These are phyloP conservation scores for Diaporthe humulicola DNA, from an alignment of 2,329 filamentous ascomycete species.

Conservation along the genomic window DNA sequence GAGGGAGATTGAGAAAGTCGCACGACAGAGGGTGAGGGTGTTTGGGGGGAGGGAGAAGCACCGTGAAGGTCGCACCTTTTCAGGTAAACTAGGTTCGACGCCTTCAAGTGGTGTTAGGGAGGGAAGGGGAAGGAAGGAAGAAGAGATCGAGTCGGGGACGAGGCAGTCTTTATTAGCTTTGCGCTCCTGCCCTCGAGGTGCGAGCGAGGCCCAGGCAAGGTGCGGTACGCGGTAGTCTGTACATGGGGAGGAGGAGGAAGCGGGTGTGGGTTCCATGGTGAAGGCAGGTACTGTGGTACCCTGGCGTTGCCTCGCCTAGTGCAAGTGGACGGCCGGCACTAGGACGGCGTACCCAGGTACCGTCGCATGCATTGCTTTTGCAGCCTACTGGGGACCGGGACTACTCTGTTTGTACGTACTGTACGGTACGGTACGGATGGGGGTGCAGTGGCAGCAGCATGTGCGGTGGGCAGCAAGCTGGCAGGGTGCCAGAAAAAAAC, in stretches of 20 bases:
- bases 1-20: constrained; percentile 39
- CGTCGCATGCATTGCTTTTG: constrained; percentile 4
- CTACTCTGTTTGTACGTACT: background rate
- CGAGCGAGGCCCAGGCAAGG: constrained; percentile 25
- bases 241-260: constrained; percentile 22
- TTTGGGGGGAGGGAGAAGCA: constrained; percentile 30
- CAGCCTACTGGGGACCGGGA: background rate
- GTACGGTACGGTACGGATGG: background rate
- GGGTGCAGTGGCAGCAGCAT: no score
- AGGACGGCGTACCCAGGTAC: constrained; percentile 17
- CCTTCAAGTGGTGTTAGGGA: constrained; percentile 41
- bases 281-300: constrained; percentile 27
- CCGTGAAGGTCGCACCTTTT: constrained; percentile 38
- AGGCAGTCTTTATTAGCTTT: constrained; percentile 39
- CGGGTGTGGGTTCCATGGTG: constrained; percentile 9
- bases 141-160: constrained; percentile 41
- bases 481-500: constrained; percentile 22
- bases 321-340: constrained; percentile 21
- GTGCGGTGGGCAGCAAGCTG: constrained; percentile 7
- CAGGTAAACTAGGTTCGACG: constrained; percentile 35
- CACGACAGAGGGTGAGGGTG: constrained; percentile 32
- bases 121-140: constrained; percentile 40
- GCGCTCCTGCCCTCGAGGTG: constrained; percentile 14
- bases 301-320: constrained; percentile 15
- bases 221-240: constrained; percentile 18